Base-by-base conservation (phyloP, 768 basidiomycete species). In the Rhizopogon roseolus region DNA sequence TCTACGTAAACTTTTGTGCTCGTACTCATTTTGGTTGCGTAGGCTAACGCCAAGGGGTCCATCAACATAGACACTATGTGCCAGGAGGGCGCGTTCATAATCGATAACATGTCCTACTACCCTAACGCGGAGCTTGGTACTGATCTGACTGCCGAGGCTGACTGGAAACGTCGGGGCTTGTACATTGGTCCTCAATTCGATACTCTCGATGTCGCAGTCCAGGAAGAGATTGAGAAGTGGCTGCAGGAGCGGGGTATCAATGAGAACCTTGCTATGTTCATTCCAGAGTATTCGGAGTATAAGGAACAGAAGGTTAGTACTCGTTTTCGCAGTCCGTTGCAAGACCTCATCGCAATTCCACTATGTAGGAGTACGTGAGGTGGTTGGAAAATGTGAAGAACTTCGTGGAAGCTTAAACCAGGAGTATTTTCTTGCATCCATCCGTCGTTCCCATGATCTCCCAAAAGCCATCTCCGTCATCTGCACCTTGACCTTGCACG, bases 111-210 rank as follows among this genome's bases (percentile, higher is more conserved):
- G 57, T 83, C 94, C 2, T 93, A 77, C 76, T 98, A 96, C 72
- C 68, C 75, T 1, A 90, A 93, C 60, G 72, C 76, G 29, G 78
- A 82, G 63, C 60, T 90, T 11, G 93, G 85, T 11, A 85, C 82
- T 13, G 88, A 88, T 6, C 70, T 90, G 61, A 90, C 84, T 11
- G 86, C 90, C 6, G 93, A 98, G 58, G 88, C 90, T 7, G 94
- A 98, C 73, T 98, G 91, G 93, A 89, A 88, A 67, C 84, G 95
- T 44, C 82, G 94, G 17, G 93, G 90, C 2, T 73, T 90, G 59
- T 98, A 97, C 77, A 84, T 96, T 65, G 96, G 96, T 1, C 96
- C 95, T 49, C 85, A 88, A 76, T 98, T 97, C 63, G 91, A 94
- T 54, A 89, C 92, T 45, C 84, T 98, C 41, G 96, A 98, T 64